Base-by-base conservation (phyloP, 2,329 filamentous ascomycete genomes). In the Acarospora socialis region DNA sequence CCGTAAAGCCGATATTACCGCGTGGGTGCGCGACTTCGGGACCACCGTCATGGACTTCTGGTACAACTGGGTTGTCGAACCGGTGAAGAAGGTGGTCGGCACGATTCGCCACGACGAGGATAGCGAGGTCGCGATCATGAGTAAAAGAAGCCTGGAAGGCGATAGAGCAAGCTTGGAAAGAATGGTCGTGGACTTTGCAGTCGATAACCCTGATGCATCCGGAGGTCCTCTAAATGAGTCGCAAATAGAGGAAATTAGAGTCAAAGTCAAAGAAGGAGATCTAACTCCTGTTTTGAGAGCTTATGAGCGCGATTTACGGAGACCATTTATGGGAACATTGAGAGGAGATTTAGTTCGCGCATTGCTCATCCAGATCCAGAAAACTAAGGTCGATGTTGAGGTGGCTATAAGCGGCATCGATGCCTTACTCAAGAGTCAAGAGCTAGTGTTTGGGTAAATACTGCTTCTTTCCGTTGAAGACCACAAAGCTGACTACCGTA, bases 341-440 rank as follows among this genome's bases (percentile, higher is more conserved):
- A 71, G 74, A 18, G 90, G 90, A 7, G 87, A 95, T 46, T 66
- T 98, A 17, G 70, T 95, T 21, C 77, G 87, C 31, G 84, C 87
- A 4, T 70, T 98, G 17, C 65, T 98, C 26, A 95, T 98, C 34
- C 90, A 98, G 51, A 77, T 98, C 21, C 90, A 98, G 50, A 98
- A 98, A 66, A 95, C 90, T 14, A 98, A 98, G 61, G 90, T 98
- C 6, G 90, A 98, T 49, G 75, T 98, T 8, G 90, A 98, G 55
- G 77, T 95, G 39, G 90, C 90, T 9, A 86, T 98, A 60, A 83
- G 81, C 37, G 90, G 90, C 12, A 98, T 98, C 43, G 87, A 98
- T 61, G 74, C 83, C 20, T 68, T 98, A 19, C 67, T 98, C 36
- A 93, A 90, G 60, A 94, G 86, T 48, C 90, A 98, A 51, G 87